Percentiles rank a stretch among this genome's conserved stretches.
Conservation (phyloP, 2,329 filamentous ascomycete genomes). For the Diaporthe caulivora region DNA sequence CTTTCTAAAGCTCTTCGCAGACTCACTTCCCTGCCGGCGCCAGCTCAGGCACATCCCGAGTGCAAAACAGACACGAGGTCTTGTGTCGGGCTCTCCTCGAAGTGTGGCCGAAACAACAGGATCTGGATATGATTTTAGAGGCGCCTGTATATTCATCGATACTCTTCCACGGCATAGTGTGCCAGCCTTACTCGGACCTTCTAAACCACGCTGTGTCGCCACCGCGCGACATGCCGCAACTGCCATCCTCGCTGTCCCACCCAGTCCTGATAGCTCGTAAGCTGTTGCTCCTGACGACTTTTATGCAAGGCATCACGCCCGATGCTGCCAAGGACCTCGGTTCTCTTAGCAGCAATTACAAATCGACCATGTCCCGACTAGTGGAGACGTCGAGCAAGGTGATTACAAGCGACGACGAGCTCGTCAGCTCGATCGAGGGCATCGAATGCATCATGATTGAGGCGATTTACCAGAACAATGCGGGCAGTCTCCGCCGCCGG, state of each 20-base stretch:
- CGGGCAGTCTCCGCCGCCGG: conserved; percentile 58
- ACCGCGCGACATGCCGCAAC: conserved; percentile 49
- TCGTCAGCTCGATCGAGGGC: conserved; percentile 60
- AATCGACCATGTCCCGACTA: conserved; percentile 43
- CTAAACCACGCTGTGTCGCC: conserved; percentile 41
- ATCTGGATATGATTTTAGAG: conserved; percentile 52
- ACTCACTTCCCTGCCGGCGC: neutral
- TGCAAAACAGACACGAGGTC: neutral
- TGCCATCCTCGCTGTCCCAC: conserved; percentile 47
- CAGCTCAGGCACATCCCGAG: neutral
- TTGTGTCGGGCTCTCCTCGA: conserved; percentile 46
- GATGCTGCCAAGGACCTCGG: neutral
- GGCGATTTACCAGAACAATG: conserved; percentile 59
- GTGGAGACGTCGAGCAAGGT: conserved; percentile 48
- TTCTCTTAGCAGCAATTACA: conserved; percentile 40
- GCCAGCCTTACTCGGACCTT: conserved; percentile 46
- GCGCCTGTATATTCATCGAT: conserved; percentile 48
- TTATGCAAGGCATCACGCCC: conserved; percentile 46
- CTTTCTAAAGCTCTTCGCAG: neutral
- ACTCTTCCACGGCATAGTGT: conserved; percentile 53
- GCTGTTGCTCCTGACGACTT: conserved; percentile 49
- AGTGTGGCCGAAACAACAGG: conserved; percentile 54
- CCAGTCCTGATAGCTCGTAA: conserved; percentile 51
- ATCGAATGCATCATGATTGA: conserved; percentile 65
- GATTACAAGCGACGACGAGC: conserved; percentile 60